Base-by-base conservation (phyloP, 1,139 yeast species). In the Zygotorulaspora mrakii region DNA sequence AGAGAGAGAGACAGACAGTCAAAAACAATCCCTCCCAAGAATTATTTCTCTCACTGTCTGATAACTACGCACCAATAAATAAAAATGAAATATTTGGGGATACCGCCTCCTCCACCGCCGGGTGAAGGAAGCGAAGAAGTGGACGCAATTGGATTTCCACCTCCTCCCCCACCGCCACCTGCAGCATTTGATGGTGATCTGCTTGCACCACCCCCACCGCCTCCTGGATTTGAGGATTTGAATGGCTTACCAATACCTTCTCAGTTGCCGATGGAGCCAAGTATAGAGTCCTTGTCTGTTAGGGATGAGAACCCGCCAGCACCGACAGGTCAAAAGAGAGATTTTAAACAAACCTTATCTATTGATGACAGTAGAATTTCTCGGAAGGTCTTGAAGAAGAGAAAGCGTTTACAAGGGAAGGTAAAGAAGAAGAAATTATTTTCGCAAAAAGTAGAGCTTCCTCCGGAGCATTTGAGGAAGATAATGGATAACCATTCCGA, bases 401-500 rank as follows among this genome's bases (percentile, higher is more conserved):
- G 50, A 59, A 65, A 31, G 44, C 55, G 65, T 38, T 37, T 42
- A 36, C 50, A 50, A 16, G 66, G 65, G 18, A 68, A 75, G 6
- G 52, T 54, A 20, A 61, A 64, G 21, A 64, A 65, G 1, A 67
- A 70, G 2, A 64, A 67, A 43, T 77, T 77, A 3, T 77, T 71
- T 39, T 73, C 86, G 0, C 73, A 74, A 7, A 86, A 85, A 54
- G 76, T 80, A 2, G 89, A 85, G 50, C 82, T 89, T 91, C 97
- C 97, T 0, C 94, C 96, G 0, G 96, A 89, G 57, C 96, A 89
- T 66, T 66, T 91, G 30, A 73, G 98, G 28, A 87, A 86, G 59
- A 84, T 88, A 47, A 79, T 89, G 61, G 73, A 74, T 38, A 89
- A 81, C 50, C 96, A 88, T 57, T 88, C 91, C 1, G 96, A 91